Conservation (phyloP, 768 basidiomycete genomes). For the Tylopilus intermedius region DNA sequence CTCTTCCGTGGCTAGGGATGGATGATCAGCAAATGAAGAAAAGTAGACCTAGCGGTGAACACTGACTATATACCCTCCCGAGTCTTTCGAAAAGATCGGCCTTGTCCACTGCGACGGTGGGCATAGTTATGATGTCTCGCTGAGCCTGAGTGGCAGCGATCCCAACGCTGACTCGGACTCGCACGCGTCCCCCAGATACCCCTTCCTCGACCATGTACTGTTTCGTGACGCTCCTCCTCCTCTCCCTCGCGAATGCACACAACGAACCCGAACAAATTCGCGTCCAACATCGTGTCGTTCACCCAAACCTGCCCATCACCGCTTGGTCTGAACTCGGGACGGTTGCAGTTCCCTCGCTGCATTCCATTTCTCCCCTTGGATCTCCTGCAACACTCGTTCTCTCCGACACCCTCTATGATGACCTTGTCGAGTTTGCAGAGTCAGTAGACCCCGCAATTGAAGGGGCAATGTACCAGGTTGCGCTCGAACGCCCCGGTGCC, state of each 20-base stretch:
- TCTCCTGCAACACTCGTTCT: constrained; percentile 34
- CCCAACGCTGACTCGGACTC: background rate
- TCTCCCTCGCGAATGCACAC: constrained; percentile 11
- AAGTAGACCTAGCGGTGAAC: background rate
- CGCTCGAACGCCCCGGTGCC: constrained; percentile 48
- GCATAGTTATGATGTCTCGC: constrained; percentile 50
- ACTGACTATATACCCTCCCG: constrained; percentile 74
- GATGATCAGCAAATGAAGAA: constrained; percentile 9
- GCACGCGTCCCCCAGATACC: constrained; percentile 21
- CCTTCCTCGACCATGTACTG: constrained; percentile 8
- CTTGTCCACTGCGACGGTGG: constrained; percentile 94
- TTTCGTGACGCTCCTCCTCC: constrained; percentile 13
- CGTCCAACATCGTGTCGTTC: constrained; percentile 30
- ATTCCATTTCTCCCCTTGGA: constrained; percentile 34
- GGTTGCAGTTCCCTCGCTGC: constrained; percentile 19
- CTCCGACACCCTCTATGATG: constrained; percentile 40
- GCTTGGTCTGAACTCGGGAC: constrained; percentile 26
- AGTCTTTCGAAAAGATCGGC: constrained; percentile 88
- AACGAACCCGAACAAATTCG: constrained; percentile 9
- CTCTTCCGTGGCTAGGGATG: constrained; percentile 73
- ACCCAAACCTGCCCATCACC: constrained; percentile 27
- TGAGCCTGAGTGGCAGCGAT: background rate
- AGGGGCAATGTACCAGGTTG: constrained; percentile 64
- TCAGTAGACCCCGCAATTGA: constrained; percentile 35
- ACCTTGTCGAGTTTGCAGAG: constrained; percentile 43